A percentile compares a stretch with the other conserved stretches of the same genome.
Evolutionary conservation across 768 basidiomycete species (phyloP).

Genomic region (Russula emetica): DNA sequence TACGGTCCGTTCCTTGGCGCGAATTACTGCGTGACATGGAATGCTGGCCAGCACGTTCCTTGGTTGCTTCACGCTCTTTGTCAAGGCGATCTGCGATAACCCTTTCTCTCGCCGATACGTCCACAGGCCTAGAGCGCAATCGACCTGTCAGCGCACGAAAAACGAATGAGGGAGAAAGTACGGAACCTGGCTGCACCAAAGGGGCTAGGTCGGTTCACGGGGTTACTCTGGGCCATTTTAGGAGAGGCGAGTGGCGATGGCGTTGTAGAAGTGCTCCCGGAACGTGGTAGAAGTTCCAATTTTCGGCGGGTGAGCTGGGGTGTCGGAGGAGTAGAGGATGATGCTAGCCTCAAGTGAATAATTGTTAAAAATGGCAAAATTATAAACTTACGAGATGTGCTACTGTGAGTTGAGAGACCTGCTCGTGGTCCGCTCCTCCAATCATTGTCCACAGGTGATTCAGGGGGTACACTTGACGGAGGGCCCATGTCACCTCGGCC

Average conservation of each 20-base stretch:
- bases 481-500: conserved; percentile 54
- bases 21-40: conserved; percentile 46
- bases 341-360: conserved; percentile 44
- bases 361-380: conserved; percentile 5
- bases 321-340: conserved; percentile 71
- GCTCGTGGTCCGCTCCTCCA: conserved; percentile 59
- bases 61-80: conserved; percentile 49
- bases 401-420: conserved; percentile 37
- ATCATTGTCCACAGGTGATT: conserved; percentile 54
- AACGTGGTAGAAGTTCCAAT: conserved; percentile 81
- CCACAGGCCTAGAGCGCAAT: conserved; percentile 61
- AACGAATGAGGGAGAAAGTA: conserved; percentile 12
- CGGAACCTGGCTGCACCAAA: conserved; percentile 82
- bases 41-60: conserved; percentile 36
- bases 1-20: conserved; percentile 34
- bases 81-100: conserved; percentile 69
- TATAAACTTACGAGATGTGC: conserved; percentile 57
- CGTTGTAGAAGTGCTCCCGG: conserved; percentile 57
- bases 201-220: conserved; percentile 54
- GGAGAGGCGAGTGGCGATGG: conserved; percentile 79
- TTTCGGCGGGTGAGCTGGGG: conserved; percentile 76
- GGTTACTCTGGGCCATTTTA: conserved; percentile 51
- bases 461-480: conserved; percentile 38
- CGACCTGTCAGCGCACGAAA: not conserved
- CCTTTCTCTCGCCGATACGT: conserved; percentile 71